phyloP scores from a whole-genome alignment of 495 filamentous ascomycete species.

The Aspergillus carlsbadensis region DNA sequence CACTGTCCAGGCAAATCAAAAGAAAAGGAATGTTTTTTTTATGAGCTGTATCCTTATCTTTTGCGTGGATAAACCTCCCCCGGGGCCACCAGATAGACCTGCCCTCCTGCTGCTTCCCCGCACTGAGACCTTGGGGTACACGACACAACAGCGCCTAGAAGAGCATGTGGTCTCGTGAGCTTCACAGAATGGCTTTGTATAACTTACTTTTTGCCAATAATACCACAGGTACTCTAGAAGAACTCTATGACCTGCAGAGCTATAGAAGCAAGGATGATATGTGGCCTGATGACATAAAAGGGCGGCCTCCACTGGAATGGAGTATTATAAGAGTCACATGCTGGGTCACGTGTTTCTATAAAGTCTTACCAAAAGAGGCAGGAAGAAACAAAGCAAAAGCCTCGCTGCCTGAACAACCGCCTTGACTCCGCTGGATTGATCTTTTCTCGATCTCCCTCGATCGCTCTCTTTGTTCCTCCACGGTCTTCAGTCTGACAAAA shows the following conservation, averaged over 20 bases:
- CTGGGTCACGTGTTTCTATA: no score
- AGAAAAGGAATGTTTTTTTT: background rate
- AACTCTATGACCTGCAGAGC: no score
- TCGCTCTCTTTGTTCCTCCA: conserved; percentile 6
- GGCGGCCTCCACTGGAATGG: no score
- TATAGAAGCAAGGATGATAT: no score
- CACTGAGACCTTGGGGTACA: background rate
- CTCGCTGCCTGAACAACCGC: conserved; percentile 21
- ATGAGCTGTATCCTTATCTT: conserved; percentile 1
- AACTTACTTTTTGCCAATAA: no score
- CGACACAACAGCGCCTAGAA: no score
- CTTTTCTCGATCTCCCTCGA: conserved; percentile 13
- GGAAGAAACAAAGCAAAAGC: conserved; percentile 3
- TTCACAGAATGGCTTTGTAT: no score
- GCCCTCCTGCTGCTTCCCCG: background rate
- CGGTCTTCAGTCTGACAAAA: conserved; percentile 4
- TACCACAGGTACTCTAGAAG: no score
- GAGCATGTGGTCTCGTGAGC: no score
- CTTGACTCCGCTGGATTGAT: background rate
- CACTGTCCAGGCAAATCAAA: background rate
- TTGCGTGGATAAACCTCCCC: background rate
- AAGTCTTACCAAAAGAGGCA: conserved; percentile 26
- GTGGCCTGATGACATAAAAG: no score
- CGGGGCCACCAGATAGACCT: conserved; percentile 7
- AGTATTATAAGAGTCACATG: no score